Base-by-base conservation (phyloP, 768 basidiomycete species). In the Crepidotus variabilis region DNA sequence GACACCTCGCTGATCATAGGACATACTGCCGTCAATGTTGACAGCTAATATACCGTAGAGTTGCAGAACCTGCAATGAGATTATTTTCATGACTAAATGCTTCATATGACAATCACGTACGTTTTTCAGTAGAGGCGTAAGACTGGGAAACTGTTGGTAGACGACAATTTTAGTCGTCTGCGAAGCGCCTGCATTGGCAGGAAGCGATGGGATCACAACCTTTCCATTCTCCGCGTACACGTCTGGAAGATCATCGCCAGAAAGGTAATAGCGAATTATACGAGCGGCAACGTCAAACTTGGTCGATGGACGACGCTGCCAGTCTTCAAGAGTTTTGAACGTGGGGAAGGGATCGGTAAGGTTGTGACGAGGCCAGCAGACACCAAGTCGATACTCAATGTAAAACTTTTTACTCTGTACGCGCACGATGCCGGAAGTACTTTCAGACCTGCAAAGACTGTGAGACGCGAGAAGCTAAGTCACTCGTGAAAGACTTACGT, bases 221-320 rank as follows among this genome's bases (percentile, higher is more conserved):
- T 18, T 2, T 1, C 65, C 65, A 9, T 67, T 48, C 10, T 52
- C 53, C 10, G 65, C 64, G 6, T 11, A 6, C 0, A 65, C 23
- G 4, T 57, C 52, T n/a, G 57, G 61, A 0, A 50, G 53, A 21
- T 61, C 36, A 35, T 69, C 64, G 3, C 60, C 51, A 1, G 22
- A 33, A 5, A 65, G 48, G 24, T 57, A 33, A 20, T 63, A 55
- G 8, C 22, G 28, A 20, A 48, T 45, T 1, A 65, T 57, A 1
- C 39, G 36, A 0, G 57, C 60, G 8, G 48, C 34, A 0, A 46
- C 52, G 46, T 65, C 58, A 21, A 65, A 46, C 35, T 65, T 65
- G 2, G 64, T 65, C 1, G 61, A 61, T 16, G 51, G 57, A 6
- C 32, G 20, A 2, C 22, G 23, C 2, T 48, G 50, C 64, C 64